Evolutionary conservation across 1,284 basidiomycete genomes (phyloP).

Genomic region (Trametes versicolor): DNA sequence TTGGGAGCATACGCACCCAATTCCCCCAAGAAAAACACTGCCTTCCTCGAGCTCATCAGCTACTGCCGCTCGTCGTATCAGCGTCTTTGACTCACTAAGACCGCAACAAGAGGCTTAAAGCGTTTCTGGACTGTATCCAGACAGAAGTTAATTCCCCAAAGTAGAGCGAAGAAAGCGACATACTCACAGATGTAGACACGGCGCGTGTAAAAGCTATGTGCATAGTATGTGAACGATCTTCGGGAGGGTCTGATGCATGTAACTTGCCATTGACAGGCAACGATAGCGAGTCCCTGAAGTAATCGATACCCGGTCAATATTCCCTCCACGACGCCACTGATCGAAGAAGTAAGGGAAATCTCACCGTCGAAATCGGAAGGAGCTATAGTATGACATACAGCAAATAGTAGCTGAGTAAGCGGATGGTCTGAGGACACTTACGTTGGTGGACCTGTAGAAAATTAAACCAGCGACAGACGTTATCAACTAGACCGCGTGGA

Average conservation of each 20-base stretch:
- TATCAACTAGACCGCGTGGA: not conserved
- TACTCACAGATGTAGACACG: constrained; percentile 6
- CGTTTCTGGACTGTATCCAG: not conserved
- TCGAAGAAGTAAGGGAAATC: not conserved
- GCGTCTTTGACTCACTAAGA: not conserved
- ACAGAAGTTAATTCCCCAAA: not conserved
- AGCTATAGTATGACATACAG: not conserved
- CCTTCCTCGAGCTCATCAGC: not conserved
- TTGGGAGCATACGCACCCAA: not conserved
- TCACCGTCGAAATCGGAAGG: not conserved
- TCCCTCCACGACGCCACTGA: not conserved
- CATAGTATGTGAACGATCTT: not conserved
- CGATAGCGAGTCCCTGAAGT: not conserved
- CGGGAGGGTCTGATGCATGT: not conserved
- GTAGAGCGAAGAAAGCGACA: not conserved
- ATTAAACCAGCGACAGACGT: too few species aligned
- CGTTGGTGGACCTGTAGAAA: constrained; percentile 7
- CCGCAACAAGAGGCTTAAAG: not conserved
- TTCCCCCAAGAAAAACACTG: not conserved
- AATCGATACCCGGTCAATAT: not conserved
- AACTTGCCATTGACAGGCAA: not conserved
- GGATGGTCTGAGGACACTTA: not conserved
- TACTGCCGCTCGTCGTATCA: not conserved
- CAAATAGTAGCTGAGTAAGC: not conserved
- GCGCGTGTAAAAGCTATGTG: constrained; percentile 15